These are phyloP conservation scores for Hymenoscyphus linearis DNA, from an alignment of 2,329 filamentous ascomycete genomes.

Conservation along the genomic window DNA sequence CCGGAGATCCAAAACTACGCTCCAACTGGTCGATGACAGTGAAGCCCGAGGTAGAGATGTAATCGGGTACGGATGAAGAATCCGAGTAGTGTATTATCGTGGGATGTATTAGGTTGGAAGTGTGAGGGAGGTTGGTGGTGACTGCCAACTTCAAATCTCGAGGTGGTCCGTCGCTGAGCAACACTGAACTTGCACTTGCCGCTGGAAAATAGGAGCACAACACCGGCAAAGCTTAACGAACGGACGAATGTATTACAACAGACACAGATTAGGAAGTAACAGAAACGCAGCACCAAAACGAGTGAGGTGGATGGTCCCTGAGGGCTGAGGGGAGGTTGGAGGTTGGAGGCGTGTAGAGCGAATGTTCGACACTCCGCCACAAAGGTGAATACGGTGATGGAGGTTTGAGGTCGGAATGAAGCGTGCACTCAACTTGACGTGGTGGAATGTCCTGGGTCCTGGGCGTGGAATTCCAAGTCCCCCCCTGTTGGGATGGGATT, in stretches of 20 bases:
- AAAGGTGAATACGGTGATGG: conserved; percentile 12
- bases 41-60: not conserved
- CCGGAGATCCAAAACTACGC: not conserved
- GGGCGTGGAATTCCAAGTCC: not conserved
- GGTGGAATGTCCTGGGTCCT: not conserved
- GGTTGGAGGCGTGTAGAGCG: not conserved
- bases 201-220: conserved; percentile 10
- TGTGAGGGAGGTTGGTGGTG: not conserved
- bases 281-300: conserved; percentile 45
- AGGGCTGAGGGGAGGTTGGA: too few species aligned
- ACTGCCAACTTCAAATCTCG: not conserved
- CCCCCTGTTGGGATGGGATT: not conserved
- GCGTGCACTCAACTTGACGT: not conserved
- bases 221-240: conserved; percentile 9
- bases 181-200: conserved; percentile 10
- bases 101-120: not conserved
- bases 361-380: not conserved
- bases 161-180: conserved; percentile 21
- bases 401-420: conserved; percentile 11
- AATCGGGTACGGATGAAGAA: not conserved
- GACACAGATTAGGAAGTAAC: conserved; percentile 28
- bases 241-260: conserved; percentile 9
- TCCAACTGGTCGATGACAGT: not conserved
- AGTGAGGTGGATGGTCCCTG: conserved; percentile 43
- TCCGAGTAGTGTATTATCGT: not conserved